Evolutionary conservation across 352 stramenopile genomes (phyloP), one percentile per base, ranked within the genome.

Genomic region (Pythium phragmitis): DNA sequence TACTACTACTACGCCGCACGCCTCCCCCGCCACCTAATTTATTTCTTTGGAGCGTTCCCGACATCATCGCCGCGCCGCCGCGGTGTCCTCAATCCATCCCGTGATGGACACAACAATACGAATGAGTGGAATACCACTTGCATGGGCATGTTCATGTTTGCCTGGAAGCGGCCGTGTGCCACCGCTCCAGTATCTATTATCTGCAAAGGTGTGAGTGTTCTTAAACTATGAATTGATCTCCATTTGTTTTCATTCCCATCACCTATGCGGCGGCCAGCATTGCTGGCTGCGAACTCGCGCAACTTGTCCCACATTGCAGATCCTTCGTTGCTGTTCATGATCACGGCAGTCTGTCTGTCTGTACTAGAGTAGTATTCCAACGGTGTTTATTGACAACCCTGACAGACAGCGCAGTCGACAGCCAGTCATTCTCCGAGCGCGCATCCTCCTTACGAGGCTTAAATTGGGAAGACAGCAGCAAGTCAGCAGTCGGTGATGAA

Each of bases 61-160:
- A 49, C 43, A 26, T 5, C 14, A 49, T 49, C 43, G 19, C 43
- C 43, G 43, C 19, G 19, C 43, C 43, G 16, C 16, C 19, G 43
- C 43, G 43, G 43, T 49, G 43, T 49, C 43, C 34, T 54, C 23
- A 39, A 30, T 39, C 47, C 47, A 39, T 54, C 7, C 26, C 36
- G 26, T 26, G 47, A 54, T 54, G 47, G 47, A 54, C 47, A 26
- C 16, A 16, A 39, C 34, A 11, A 2, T 39, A 30, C 34, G 34
- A 39, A 39, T 39, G 34, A 9, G 1, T 39, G 34, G 26, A 30
- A 30, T 30, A 5, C 26, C 26, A 30, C 4, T 30, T 30, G 26
- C 26, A 30, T 30, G 26, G 26, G 17, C 43, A 19, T 49, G 43
- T 49, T 49, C 43, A 49, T 49, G 43, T 49, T 9, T 49, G 19